phyloP scores from a whole-genome alignment of 495 filamentous ascomycete genomes.

The Aspergillus bertholletiae region DNA sequence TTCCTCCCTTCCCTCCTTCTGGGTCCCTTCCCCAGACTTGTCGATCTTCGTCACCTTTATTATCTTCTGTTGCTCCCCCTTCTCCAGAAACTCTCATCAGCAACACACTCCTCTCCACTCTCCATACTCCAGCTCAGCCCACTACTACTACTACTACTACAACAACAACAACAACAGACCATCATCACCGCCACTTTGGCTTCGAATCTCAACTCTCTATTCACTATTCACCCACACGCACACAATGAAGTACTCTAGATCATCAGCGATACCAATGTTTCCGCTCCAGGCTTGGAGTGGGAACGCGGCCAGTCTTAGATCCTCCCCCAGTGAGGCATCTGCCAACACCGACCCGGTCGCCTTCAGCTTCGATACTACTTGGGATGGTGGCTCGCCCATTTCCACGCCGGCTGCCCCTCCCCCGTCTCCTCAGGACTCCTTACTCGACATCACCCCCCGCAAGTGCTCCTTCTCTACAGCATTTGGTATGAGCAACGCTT shows the following conservation, averaged over 20 bases:
- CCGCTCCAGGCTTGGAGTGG: slow-evolving; percentile 24
- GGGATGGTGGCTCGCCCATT: slow-evolving; percentile 21
- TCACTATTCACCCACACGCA: neutral
- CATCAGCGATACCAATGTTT: slow-evolving; percentile 10
- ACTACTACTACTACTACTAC: no score
- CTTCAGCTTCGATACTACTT: slow-evolving; percentile 40
- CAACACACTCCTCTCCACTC: neutral
- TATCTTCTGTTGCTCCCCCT: neutral
- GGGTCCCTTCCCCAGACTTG: neutral
- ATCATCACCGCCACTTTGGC: slow-evolving; percentile 1
- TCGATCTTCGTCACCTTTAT: slow-evolving; percentile 1
- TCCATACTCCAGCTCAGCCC: neutral
- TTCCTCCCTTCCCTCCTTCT: neutral
- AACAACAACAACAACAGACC: neutral
- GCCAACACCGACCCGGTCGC: slow-evolving; percentile 30
- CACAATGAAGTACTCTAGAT: slow-evolving; percentile 6
- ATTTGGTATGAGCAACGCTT: slow-evolving; percentile 41
- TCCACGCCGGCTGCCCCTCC: slow-evolving; percentile 38
- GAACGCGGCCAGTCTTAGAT: slow-evolving; percentile 18
- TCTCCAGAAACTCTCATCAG: slow-evolving; percentile 1
- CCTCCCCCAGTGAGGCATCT: slow-evolving; percentile 20
- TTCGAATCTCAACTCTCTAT: neutral
- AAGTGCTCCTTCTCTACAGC: slow-evolving; percentile 45
- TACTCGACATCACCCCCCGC: slow-evolving; percentile 44
- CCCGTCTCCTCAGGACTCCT: slow-evolving; percentile 35